These are phyloP conservation scores for Colletotrichum magnum DNA, from an alignment of 2,329 filamentous ascomycete genomes.

Conservation along the genomic window DNA sequence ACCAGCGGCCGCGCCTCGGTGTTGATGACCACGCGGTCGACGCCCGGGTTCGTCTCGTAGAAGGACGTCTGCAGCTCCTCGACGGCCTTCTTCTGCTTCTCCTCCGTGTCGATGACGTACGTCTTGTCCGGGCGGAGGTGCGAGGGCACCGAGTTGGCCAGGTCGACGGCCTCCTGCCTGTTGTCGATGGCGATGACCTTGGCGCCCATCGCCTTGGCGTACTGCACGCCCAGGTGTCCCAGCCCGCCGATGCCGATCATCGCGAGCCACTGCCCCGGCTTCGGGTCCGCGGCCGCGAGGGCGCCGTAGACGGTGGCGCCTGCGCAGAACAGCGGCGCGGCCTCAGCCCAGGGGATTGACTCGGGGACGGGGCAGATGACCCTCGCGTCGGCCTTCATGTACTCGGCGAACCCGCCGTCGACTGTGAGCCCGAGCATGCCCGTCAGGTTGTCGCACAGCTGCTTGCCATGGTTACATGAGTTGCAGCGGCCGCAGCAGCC, in stretches of 20 bases:
- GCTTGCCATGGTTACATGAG: constrained; percentile 41
- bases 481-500: constrained; percentile 44
- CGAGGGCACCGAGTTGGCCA: constrained; percentile 34
- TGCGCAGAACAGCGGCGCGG: constrained; percentile 48
- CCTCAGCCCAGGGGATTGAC: constrained; percentile 41
- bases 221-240: constrained; percentile 45
- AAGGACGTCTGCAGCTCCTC: constrained; percentile 36
- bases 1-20: constrained; percentile 34
- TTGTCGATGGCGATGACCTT: constrained; percentile 46
- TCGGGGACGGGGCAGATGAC: constrained; percentile 46
- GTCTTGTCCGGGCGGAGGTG: constrained; percentile 38
- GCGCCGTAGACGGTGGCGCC: constrained; percentile 47
- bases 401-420: constrained; percentile 48
- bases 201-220: constrained; percentile 45
- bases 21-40: constrained; percentile 43
- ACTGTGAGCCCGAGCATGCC: constrained; percentile 44
- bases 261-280: constrained; percentile 44
- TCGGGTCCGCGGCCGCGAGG: constrained; percentile 38
- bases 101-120: constrained; percentile 35
- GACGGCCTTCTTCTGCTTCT: constrained; percentile 25
- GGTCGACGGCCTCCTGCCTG: constrained; percentile 38
- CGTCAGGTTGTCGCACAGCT: constrained; percentile 44
- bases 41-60: constrained; percentile 41
- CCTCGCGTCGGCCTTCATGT: constrained; percentile 45
- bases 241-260: constrained; percentile 46